Evolutionary conservation across 495 filamentous ascomycete genomes (phyloP), one percentile per base, ranked within the genome.

Genomic region (Usnea hakonensis): DNA sequence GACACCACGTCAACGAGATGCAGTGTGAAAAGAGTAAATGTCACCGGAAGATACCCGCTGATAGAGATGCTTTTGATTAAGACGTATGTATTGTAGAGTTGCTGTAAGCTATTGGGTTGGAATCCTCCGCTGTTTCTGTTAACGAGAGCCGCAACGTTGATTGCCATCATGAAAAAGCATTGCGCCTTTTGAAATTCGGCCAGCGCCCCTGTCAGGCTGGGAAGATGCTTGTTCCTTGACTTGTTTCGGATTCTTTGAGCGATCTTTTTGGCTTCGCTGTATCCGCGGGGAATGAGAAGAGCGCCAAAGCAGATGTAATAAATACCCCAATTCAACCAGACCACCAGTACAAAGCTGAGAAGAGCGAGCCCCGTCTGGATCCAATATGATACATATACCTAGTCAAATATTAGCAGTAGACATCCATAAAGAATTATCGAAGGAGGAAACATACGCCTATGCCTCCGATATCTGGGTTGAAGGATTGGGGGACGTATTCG

Each of bases 111-210:
- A 16, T 55, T 32, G 17, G 65, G 52, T 8, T 68, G 58, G 16
- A 69, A 36, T 8, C 44, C 55, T n/a, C 67, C 64, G 36, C 32
- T 56, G 26, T 46, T 16, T n/a, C 54, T 36, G 23, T 58, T 60
- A 11, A 55, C 63, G 23, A 59, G 50, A 19, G 60, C 53, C n/a
- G 68, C 63, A 36, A 68, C 64, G n/a, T 68, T 57, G n/a, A 60
- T 64, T 10, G 67, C 64, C 19, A 65, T 17, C 62, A 70, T 70
- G 40, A 66, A 68, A 28, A 67, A 66, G 23, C 64, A 70, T 36
- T 70, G 64, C 23, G 68, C 58, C 40, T 69, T 71, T 6, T 69
- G 68, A 40, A 71, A 71, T 11, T 69, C 69, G 0, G 55, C 55
- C 48, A 71, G 28, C 8, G 58, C 56, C 9, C 26, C 55, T 6